These are phyloP conservation scores for Cyberlindnera maclurae DNA, from an alignment of 805 yeast genomes.

Conservation along the genomic window DNA sequence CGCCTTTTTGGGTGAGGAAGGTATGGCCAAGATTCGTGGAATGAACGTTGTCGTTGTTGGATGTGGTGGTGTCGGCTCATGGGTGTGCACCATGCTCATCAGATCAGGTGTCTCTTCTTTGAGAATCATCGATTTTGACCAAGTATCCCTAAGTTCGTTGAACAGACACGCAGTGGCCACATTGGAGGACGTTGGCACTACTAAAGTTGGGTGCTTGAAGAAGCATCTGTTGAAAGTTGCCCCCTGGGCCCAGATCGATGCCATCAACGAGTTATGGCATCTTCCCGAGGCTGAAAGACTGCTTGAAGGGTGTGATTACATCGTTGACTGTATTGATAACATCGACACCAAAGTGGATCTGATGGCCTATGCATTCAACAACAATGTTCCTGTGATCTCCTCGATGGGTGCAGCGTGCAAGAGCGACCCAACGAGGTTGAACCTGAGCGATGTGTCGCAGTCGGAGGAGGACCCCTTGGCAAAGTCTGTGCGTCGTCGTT, in stretches of 20 bases:
- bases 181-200: slow-evolving; percentile 83
- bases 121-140: slow-evolving; percentile 89
- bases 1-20: slow-evolving; percentile 85
- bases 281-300: slow-evolving; percentile 57
- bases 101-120: slow-evolving; percentile 83
- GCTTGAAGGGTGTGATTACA: slow-evolving; percentile 45
- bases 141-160: slow-evolving; percentile 84
- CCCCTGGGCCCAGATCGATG: slow-evolving; percentile 90
- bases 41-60: slow-evolving; percentile 79
- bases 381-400: slow-evolving; percentile 63
- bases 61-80: slow-evolving; percentile 98
- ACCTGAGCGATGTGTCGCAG: slow-evolving; percentile 79
- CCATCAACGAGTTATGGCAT: slow-evolving; percentile 72
- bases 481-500: slow-evolving; percentile 75
- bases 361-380: slow-evolving; percentile 59
- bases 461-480: slow-evolving; percentile 95
- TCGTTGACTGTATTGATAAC: slow-evolving; percentile 95
- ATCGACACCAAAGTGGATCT: slow-evolving; percentile 95
- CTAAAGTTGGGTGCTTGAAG: slow-evolving; percentile 79
- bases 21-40: slow-evolving; percentile 63
- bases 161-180: slow-evolving; percentile 94
- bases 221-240: slow-evolving; percentile 65
- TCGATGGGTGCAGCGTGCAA: slow-evolving; percentile 98
- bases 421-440: slow-evolving; percentile 88
- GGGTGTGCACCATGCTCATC: slow-evolving; percentile 86